These are phyloP conservation scores for Cytospora chrysosperma DNA, from an alignment of 2,329 filamentous ascomycete species.

Conservation along the genomic window DNA sequence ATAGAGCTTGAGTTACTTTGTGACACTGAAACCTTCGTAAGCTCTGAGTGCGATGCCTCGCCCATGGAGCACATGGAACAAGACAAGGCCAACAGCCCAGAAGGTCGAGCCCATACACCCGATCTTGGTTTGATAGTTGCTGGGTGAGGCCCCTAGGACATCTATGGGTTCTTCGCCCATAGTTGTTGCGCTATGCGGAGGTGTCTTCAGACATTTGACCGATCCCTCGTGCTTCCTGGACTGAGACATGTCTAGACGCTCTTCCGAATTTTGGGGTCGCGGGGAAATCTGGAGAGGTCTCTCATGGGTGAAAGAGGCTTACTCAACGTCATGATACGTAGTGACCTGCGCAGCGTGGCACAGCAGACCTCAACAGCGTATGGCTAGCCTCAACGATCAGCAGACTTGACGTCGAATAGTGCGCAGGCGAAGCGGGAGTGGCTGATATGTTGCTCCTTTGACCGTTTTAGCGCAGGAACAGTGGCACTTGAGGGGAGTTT, in stretches of 20 bases:
- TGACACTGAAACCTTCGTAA: not conserved
- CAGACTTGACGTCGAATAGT: not conserved
- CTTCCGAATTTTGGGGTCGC: not conserved
- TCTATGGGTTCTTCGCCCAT: not conserved
- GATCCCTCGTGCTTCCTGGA: not conserved
- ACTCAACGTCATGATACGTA: not conserved
- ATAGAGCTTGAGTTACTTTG: not conserved
- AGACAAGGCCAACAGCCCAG: too few species aligned
- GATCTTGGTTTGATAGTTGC: not conserved
- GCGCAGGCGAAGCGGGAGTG: constrained; percentile 1
- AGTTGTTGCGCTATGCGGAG: not conserved
- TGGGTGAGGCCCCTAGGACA: not conserved
- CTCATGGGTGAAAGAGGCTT: not conserved
- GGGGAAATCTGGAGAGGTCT: not conserved
- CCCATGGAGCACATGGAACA: not conserved
- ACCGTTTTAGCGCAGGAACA: constrained; percentile 5
- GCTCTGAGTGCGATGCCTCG: not conserved
- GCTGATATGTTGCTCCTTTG: constrained; percentile 2
- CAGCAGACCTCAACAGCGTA: not conserved
- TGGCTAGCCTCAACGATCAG: not conserved
- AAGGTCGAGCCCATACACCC: too few species aligned
- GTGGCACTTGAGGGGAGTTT: not conserved
- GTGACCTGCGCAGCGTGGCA: not conserved
- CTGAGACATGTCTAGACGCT: not conserved
- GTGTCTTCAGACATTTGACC: not conserved